phyloP scores from a whole-genome alignment of 2,329 filamentous ascomycete species.

The Pleurostoma richardsiae region DNA sequence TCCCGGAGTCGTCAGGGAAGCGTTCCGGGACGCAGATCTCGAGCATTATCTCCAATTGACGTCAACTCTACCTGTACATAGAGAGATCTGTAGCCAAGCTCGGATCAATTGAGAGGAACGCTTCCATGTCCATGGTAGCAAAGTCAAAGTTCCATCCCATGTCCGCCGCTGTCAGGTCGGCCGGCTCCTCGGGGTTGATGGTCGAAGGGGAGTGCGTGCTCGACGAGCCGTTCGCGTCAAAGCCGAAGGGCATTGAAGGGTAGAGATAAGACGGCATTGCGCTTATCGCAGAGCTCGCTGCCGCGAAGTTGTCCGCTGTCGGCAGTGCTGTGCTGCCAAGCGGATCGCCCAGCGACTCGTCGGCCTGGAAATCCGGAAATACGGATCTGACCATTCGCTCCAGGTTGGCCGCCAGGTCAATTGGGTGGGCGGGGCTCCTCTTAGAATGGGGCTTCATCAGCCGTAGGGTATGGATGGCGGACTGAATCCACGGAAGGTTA shows the following conservation, averaged over 20 bases:
- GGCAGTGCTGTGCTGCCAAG: not conserved
- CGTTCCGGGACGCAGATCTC: too few relatives aligned
- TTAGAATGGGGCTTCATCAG: conserved; percentile 20
- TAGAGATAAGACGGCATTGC: not conserved
- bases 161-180: conserved; percentile 21
- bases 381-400: conserved; percentile 22
- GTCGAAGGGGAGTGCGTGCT: not conserved
- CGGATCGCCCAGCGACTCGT: conserved; percentile 3
- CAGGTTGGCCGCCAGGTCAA: conserved; percentile 17
- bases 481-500: conserved; percentile 35
- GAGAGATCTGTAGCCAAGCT: conserved; percentile 11
- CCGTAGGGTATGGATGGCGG: conserved; percentile 26
- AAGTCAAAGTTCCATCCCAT: conserved; percentile 23
- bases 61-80: conserved; percentile 12
- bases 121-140: conserved; percentile 24
- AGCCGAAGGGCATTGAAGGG: conserved; percentile 1
- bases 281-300: not conserved
- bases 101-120: conserved; percentile 22
- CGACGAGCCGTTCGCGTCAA: not conserved
- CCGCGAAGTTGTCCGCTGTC: not conserved
- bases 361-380: conserved; percentile 17
- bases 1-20: too few relatives aligned
- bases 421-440: conserved; percentile 12
- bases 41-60: too few relatives aligned
- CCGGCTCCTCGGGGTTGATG: conserved; percentile 14